Conservation (phyloP, 2,329 filamentous ascomycete species). For the Sporothrix luriei region DNA sequence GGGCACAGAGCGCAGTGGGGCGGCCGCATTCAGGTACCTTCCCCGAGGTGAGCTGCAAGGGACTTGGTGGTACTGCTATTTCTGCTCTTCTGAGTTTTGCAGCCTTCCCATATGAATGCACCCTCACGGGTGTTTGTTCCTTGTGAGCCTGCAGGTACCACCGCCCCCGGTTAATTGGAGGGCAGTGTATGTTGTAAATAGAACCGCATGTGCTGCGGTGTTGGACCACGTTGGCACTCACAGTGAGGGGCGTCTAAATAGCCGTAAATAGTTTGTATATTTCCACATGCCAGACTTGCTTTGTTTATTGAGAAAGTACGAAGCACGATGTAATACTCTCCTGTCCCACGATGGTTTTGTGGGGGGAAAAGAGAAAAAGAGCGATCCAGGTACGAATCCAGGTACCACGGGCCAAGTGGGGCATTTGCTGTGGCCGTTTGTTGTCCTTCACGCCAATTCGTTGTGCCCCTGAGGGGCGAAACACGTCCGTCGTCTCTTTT, state of each 20-base stretch:
- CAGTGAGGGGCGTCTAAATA: constrained; percentile 2
- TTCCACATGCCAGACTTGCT: too few species aligned
- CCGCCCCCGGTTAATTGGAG: constrained; percentile 26
- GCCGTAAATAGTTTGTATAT: background rate
- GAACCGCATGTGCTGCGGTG: constrained; percentile 9
- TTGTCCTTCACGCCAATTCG: constrained; percentile 8
- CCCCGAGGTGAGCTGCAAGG: constrained; percentile 16
- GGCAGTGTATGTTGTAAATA: background rate
- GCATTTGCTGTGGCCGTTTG: constrained; percentile 18
- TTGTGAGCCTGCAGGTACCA: background rate
- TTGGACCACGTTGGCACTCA: background rate
- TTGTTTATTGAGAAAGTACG: constrained; percentile 11
- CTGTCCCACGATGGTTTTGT: constrained; percentile 10
- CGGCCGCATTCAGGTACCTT: constrained; percentile 16
- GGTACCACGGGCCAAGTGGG: constrained; percentile 28
- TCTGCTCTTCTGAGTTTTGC: constrained; percentile 5
- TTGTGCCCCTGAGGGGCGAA: background rate
- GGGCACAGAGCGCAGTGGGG: constrained; percentile 3
- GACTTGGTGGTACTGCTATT: constrained; percentile 21
- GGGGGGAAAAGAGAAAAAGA: constrained; percentile 25
- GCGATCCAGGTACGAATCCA: constrained; percentile 29
- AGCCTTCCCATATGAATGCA: constrained; percentile 20
- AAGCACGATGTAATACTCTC: too few species aligned
- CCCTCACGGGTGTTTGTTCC: background rate
- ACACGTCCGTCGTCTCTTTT: constrained; percentile 8